Percentiles rank a stretch among this genome's conserved stretches.
These are phyloP conservation scores for Fusarium anguioides DNA, from an alignment of 2,329 filamentous ascomycete species.

Conservation along the genomic window DNA sequence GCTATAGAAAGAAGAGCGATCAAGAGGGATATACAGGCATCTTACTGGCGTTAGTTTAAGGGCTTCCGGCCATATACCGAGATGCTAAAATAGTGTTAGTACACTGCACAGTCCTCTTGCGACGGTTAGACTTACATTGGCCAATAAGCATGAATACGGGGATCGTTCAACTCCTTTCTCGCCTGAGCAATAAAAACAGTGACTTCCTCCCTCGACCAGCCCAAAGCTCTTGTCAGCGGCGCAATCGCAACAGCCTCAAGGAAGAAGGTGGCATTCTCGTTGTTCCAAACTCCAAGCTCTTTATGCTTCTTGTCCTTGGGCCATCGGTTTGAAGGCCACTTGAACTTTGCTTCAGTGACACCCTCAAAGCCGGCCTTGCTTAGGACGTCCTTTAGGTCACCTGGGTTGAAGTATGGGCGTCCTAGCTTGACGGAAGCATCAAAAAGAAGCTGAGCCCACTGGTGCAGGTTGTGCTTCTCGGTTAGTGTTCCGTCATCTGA, in stretches of 20 bases:
- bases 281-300: slow-evolving; percentile 17
- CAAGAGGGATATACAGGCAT: no score
- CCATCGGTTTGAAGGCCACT: slow-evolving; percentile 28
- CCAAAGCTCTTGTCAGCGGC: slow-evolving; percentile 11
- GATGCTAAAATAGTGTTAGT: background rate
- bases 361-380: slow-evolving; percentile 11
- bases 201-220: slow-evolving; percentile 22
- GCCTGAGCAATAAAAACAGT: slow-evolving; percentile 15
- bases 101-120: accelerated
- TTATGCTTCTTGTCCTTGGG: slow-evolving; percentile 27
- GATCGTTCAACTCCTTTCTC: slow-evolving; percentile 19
- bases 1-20: no score
- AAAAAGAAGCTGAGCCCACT: background rate
- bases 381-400: background rate
- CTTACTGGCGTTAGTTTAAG: background rate
- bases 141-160: slow-evolving; percentile 25
- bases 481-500: slow-evolving; percentile 1
- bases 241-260: slow-evolving; percentile 11
- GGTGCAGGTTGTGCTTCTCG: background rate
- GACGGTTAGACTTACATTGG: slow-evolving; percentile 13
- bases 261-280: slow-evolving; percentile 13
- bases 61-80: slow-evolving; percentile 16
- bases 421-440: slow-evolving; percentile 19
- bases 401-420: slow-evolving; percentile 2
- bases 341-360: slow-evolving; percentile 1